These are phyloP conservation scores for Ophiostoma triangulosporum DNA, from an alignment of 2,329 filamentous ascomycete species.

Conservation along the genomic window DNA sequence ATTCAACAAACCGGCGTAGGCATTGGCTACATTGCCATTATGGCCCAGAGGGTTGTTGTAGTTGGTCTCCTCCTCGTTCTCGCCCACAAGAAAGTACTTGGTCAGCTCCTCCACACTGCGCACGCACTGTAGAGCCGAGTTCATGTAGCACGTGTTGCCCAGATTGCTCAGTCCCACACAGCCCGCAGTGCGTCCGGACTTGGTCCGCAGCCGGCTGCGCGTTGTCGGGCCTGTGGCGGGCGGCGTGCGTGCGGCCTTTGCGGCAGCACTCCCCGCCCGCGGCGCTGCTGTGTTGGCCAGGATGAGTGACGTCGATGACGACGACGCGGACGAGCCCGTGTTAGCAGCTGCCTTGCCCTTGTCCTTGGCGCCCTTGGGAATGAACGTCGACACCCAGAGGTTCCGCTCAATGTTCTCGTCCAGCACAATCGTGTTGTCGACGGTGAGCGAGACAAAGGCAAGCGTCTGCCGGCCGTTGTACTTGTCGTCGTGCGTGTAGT, in stretches of 20 bases:
- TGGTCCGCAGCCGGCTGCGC: conserved; percentile 56
- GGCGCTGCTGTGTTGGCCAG: conserved; percentile 35
- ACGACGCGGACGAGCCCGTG: conserved; percentile 21
- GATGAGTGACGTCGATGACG: conserved; percentile 45
- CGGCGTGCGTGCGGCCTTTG: conserved; percentile 56
- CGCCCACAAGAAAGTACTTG: conserved; percentile 70
- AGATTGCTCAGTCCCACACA: conserved; percentile 78
- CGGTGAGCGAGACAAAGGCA: conserved; percentile 51
- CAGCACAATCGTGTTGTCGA: conserved; percentile 65
- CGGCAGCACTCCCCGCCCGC: conserved; percentile 17
- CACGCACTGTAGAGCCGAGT: conserved; percentile 89
- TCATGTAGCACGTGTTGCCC: conserved; percentile 99
- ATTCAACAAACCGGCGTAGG: conserved; percentile 63
- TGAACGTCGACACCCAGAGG: conserved; percentile 41
- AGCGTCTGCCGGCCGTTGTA: conserved; percentile 65
- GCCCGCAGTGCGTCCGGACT: conserved; percentile 56
- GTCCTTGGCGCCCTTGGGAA: conserved; percentile 18
- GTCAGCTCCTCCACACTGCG: conserved; percentile 87
- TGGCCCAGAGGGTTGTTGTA: conserved; percentile 73
- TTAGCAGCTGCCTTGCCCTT: conserved; percentile 1
- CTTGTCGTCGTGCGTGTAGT: conserved; percentile 59
- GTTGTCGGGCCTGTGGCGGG: conserved; percentile 50
- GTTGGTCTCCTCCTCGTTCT: conserved; percentile 73
- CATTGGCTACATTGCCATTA: conserved; percentile 71
- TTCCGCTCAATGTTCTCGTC: conserved; percentile 60